Conservation (phyloP, 768 basidiomycete genomes). For the Baorangia bicolor region DNA sequence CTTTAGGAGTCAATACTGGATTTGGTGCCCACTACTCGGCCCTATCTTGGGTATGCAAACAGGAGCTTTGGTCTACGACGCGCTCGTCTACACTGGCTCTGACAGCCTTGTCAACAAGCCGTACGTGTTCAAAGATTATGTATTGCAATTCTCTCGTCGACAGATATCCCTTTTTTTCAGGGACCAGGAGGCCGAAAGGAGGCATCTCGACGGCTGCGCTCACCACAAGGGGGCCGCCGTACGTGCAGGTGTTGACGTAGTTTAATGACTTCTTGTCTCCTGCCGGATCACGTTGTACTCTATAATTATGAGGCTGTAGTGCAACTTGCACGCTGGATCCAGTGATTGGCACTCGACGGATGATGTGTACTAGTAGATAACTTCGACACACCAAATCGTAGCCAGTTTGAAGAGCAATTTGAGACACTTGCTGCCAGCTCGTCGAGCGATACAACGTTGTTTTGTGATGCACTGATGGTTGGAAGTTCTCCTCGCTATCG, state of each 20-base stretch:
- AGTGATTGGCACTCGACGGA: neutral
- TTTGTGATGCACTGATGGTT: too few relatives aligned
- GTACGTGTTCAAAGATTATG: slow-evolving; percentile 31
- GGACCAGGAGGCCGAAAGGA: slow-evolving; percentile 9
- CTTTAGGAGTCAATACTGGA: slow-evolving; percentile 61
- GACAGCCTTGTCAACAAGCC: slow-evolving; percentile 56
- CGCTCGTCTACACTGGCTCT: slow-evolving; percentile 52
- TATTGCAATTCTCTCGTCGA: neutral
- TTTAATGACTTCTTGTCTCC: slow-evolving; percentile 1
- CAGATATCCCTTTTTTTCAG: slow-evolving; percentile 1
- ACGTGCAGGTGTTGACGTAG: neutral
- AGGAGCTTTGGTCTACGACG: slow-evolving; percentile 58
- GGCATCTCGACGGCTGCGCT: slow-evolving; percentile 15
- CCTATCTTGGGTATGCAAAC: slow-evolving; percentile 58
- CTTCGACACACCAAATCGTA: too few relatives aligned
- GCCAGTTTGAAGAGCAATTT: too few relatives aligned
- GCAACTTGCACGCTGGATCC: too few relatives aligned
- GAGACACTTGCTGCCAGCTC: too few relatives aligned
- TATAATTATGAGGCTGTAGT: neutral
- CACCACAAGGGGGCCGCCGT: neutral
- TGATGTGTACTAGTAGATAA: too few relatives aligned
- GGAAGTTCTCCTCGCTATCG: too few relatives aligned
- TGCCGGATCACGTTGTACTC: neutral
- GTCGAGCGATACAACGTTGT: too few relatives aligned
- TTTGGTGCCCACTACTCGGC: slow-evolving; percentile 65